Conservation (phyloP, 352 stramenopile genomes). For the Phytophthora fragariaefolia region DNA sequence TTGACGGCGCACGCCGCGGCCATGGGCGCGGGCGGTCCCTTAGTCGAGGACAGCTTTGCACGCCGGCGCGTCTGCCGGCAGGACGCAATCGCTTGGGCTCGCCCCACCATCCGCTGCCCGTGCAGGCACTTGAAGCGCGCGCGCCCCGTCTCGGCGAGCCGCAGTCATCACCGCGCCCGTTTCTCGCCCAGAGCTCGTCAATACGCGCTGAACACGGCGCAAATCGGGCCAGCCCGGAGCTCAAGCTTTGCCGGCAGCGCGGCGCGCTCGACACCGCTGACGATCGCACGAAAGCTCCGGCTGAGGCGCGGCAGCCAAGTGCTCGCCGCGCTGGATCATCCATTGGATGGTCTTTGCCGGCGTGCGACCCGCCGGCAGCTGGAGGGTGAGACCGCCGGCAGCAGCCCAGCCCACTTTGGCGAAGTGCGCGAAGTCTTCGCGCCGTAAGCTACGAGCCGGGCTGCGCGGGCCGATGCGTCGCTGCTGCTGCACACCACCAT, state of each 20-base stretch:
- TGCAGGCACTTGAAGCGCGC: constrained; percentile 34
- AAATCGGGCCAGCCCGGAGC: constrained; percentile 29
- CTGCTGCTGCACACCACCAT: no score
- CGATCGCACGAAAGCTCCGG: constrained; percentile 22
- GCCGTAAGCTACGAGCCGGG: no score
- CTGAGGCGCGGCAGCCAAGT: constrained; percentile 29
- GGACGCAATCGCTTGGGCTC: no score
- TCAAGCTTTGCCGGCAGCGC: constrained; percentile 21
- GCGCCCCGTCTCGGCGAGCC: constrained; percentile 28
- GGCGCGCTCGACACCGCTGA: constrained; percentile 9
- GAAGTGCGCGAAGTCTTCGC: no score
- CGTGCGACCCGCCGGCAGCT: no score
- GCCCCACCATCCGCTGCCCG: constrained; percentile 23
- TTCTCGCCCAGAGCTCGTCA: constrained; percentile 26
- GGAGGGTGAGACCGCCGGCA: no score
- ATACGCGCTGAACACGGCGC: constrained; percentile 28
- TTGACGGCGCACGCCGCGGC: background rate
- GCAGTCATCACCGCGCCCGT: constrained; percentile 33
- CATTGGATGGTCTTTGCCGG: constrained; percentile 15
- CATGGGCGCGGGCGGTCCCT: constrained; percentile 18
- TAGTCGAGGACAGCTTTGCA: constrained; percentile 7
- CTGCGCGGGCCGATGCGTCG: no score
- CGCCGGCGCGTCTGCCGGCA: constrained; percentile 11
- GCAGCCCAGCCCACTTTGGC: no score
- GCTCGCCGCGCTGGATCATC: background rate